Conservation (phyloP, 495 filamentous ascomycete species). For the Penicillium verhagenii region DNA sequence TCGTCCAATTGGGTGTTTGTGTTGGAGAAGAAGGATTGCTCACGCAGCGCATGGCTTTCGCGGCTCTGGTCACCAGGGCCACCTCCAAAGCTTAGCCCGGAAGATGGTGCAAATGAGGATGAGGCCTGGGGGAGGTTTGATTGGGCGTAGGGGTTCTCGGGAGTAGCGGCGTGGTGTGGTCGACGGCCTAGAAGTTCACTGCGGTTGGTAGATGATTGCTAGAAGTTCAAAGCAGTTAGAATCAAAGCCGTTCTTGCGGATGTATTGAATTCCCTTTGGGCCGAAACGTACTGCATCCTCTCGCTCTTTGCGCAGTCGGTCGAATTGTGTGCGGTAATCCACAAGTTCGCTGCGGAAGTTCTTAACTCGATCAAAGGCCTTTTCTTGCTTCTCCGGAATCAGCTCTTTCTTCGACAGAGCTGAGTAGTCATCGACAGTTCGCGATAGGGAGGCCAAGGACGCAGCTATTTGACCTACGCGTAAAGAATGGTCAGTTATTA, state of each 20-base stretch:
- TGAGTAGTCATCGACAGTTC: slow-evolving; percentile 92
- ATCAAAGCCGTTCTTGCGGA: too few species aligned
- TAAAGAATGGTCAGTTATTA: slow-evolving; percentile 5
- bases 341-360: slow-evolving; percentile 80
- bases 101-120: slow-evolving; percentile 42
- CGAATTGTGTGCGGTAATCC: slow-evolving; percentile 75
- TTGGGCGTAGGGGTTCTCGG: slow-evolving; percentile 92
- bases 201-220: slow-evolving; percentile 70
- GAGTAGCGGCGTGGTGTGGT: slow-evolving; percentile 80
- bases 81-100: slow-evolving; percentile 53
- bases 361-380: slow-evolving; percentile 80
- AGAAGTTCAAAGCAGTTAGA: slow-evolving; percentile 6
- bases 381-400: slow-evolving; percentile 81
- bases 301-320: slow-evolving; percentile 67
- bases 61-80: slow-evolving; percentile 59
- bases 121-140: slow-evolving; percentile 42
- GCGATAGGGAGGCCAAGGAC: slow-evolving; percentile 81
- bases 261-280: too few species aligned
- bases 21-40: slow-evolving; percentile 79
- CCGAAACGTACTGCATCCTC: slow-evolving; percentile 62
- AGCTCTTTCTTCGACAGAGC: slow-evolving; percentile 82
- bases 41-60: slow-evolving; percentile 82
- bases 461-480: slow-evolving; percentile 71
- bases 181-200: slow-evolving; percentile 87
- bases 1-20: slow-evolving; percentile 86